Evolutionary conservation across 345 rosid genomes (phyloP).

Genomic region (Boechera retrofracta): DNA sequence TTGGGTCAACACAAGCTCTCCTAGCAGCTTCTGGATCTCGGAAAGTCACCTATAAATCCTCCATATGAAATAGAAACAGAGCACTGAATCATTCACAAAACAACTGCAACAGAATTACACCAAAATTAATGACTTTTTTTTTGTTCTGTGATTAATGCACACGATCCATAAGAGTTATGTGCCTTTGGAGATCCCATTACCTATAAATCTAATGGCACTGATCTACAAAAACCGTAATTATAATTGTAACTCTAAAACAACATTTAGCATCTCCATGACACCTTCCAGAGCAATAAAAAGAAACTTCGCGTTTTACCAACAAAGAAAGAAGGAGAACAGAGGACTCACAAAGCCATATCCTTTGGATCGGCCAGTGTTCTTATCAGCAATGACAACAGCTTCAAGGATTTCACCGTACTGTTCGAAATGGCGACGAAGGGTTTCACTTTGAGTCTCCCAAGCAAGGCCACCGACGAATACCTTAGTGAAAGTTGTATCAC

Average conservation of each 20-base stretch:
- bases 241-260: constrained; percentile 1
- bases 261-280: background rate
- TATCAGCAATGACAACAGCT: constrained; percentile 92
- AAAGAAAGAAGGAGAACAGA: constrained; percentile 15
- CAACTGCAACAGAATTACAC: background rate
- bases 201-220: background rate
- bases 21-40: constrained; percentile 94
- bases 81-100: constrained; percentile 46
- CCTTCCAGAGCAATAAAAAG: background rate
- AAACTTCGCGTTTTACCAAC: background rate
- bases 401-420: constrained; percentile 90
- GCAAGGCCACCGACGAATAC: constrained; percentile 93
- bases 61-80: constrained; percentile 62
- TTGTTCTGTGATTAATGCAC: background rate
- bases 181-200: background rate
- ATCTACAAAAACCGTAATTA: background rate
- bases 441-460: constrained; percentile 91
- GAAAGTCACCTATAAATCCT: constrained; percentile 92
- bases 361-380: constrained; percentile 94
- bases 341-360: constrained; percentile 98
- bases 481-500: constrained; percentile 87
- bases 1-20: constrained; percentile 93
- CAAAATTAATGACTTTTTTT: background rate
- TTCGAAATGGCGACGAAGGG: constrained; percentile 81
- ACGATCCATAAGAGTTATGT: background rate